Percentiles rank a stretch among this genome's conserved stretches.
Conservation (phyloP, 2,329 filamentous ascomycete species). For the Xylaria sp. region DNA sequence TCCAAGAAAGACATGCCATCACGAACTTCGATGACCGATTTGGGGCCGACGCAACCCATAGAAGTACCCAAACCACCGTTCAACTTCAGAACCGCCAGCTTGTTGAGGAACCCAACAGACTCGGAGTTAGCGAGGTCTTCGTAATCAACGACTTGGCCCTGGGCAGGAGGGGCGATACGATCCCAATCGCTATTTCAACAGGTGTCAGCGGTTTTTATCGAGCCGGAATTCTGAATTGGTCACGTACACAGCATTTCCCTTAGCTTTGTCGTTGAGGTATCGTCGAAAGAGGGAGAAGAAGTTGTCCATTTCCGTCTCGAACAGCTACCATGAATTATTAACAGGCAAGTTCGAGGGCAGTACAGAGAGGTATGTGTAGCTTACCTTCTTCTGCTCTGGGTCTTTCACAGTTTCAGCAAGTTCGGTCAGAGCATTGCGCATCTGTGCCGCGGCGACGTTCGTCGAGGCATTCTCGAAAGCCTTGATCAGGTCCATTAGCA, state of each 20-base stretch:
- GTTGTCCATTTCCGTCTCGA: constrained; percentile 99
- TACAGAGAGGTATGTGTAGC: neutral
- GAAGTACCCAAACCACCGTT: constrained; percentile 99
- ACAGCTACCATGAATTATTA: constrained; percentile 68
- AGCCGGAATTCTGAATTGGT: constrained; percentile 11
- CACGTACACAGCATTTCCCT: constrained; percentile 86
- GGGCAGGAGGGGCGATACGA: constrained; percentile 91
- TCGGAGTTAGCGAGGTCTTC: constrained; percentile 88
- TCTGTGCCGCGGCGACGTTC: constrained; percentile 96
- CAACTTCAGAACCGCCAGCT: constrained; percentile 98
- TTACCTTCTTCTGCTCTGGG: constrained; percentile 83
- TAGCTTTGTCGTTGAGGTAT: constrained; percentile 98
- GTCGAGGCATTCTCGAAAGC: constrained; percentile 99
- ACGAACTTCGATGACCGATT: constrained; percentile 99
- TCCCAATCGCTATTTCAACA: constrained; percentile 82
- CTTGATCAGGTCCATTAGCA: constrained; percentile 64
- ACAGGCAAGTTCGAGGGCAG: neutral
- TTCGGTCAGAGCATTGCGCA: constrained; percentile 96
- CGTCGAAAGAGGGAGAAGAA: constrained; percentile 99
- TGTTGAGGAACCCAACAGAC: constrained; percentile 93
- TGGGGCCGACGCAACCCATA: constrained; percentile 99
- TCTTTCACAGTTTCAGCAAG: constrained; percentile 91
- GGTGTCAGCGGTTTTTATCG: constrained; percentile 25
- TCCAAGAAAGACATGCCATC: constrained; percentile 99
- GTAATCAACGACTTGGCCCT: constrained; percentile 95